phyloP scores from a whole-genome alignment of 2,329 filamentous ascomycete genomes.

The Intubia oerlemansii region DNA sequence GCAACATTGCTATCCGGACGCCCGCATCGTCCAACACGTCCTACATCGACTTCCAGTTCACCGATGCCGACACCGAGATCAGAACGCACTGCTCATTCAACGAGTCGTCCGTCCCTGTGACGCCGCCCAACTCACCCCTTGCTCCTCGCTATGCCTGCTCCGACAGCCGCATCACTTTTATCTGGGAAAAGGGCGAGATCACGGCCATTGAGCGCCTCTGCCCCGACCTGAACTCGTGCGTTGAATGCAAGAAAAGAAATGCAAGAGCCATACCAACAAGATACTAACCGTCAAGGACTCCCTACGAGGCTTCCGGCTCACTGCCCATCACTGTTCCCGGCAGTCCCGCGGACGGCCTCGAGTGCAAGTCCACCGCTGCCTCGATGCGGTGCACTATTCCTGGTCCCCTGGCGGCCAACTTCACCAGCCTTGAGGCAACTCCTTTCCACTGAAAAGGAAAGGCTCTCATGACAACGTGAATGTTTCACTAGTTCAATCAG shows the following conservation, averaged over 20 bases:
- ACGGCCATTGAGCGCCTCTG: conserved; percentile 25
- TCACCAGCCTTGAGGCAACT: conserved; percentile 8
- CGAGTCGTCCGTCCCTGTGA: conserved; percentile 17
- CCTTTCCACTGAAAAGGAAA: no score
- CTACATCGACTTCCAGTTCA: conserved; percentile 18
- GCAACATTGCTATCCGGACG: no score
- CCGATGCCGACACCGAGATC: conserved; percentile 18
- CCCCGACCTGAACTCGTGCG: conserved; percentile 11
- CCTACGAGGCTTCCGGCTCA: conserved; percentile 8
- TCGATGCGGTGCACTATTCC: no score
- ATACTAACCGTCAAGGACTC: no score
- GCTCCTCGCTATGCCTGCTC: conserved; percentile 22
- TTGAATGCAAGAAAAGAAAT: no score
- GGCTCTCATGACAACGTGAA: no score
- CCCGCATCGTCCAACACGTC: no score
- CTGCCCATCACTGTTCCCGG: no score
- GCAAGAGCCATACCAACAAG: no score
- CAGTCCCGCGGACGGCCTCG: no score
- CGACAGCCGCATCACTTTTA: conserved; percentile 19
- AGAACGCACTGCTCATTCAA: conserved; percentile 22
- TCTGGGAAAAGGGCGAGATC: conserved; percentile 17
- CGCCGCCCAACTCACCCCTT: conserved; percentile 9
- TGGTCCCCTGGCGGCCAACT: conserved; percentile 5
- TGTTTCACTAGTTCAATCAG: no score
- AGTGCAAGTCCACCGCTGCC: no score